These are phyloP conservation scores for Hemileccinum hortonii DNA, from an alignment of 1,284 basidiomycete genomes.

Conservation along the genomic window DNA sequence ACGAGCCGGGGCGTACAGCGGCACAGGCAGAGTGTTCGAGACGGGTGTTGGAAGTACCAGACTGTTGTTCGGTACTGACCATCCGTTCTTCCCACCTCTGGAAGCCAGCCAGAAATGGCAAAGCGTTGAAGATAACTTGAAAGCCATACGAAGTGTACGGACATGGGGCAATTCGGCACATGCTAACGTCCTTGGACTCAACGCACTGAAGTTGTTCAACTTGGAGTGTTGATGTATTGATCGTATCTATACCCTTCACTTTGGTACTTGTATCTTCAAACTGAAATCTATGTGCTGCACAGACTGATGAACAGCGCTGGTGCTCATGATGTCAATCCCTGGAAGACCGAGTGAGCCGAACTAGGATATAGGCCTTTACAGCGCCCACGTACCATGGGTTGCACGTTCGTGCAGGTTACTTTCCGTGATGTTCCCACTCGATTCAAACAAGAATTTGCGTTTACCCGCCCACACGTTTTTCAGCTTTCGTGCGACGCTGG, in stretches of 20 bases:
- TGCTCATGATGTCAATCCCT: slow-evolving; percentile 95
- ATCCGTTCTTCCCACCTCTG: slow-evolving; percentile 87
- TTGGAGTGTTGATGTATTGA: slow-evolving; percentile 29
- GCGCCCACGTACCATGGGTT: slow-evolving; percentile 59
- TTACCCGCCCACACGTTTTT: slow-evolving; percentile 77
- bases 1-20: slow-evolving; percentile 54
- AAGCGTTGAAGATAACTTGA: slow-evolving; percentile 80
- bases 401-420: slow-evolving; percentile 73
- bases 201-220: slow-evolving; percentile 69
- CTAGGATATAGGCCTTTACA: neutral
- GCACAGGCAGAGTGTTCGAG: slow-evolving; percentile 35
- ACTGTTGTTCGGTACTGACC: slow-evolving; percentile 84
- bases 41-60: slow-evolving; percentile 47
- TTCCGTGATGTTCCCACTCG: slow-evolving; percentile 91
- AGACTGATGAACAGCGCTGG: slow-evolving; percentile 89
- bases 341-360: slow-evolving; percentile 11
- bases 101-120: slow-evolving; percentile 69
- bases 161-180: slow-evolving; percentile 55
- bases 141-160: slow-evolving; percentile 62
- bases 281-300: slow-evolving; percentile 93
- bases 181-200: slow-evolving; percentile 64
- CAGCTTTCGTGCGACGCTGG: slow-evolving; percentile 64
- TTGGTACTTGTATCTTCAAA: slow-evolving; percentile 83
- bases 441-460: slow-evolving; percentile 85
- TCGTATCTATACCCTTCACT: slow-evolving; percentile 18